Percentiles rank a stretch among this genome's conserved stretches.
These are phyloP conservation scores for Rhizoclosmatium globosum DNA, from an alignment of 192 early-diverging fungal genomes.

Conservation along the genomic window DNA sequence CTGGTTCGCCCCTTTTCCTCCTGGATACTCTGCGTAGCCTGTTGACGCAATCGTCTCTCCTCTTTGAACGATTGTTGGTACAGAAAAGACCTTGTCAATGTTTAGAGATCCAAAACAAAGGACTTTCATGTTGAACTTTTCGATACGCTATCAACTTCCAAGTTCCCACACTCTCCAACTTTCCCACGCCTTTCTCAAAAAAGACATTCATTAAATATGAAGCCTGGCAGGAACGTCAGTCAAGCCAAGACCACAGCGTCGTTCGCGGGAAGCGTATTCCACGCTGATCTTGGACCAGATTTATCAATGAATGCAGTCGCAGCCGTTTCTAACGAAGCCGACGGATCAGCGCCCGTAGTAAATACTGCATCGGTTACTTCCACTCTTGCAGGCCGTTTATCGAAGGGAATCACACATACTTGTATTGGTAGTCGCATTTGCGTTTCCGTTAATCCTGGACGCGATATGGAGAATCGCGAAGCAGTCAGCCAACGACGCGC, in stretches of 20 bases:
- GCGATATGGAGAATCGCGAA: not conserved
- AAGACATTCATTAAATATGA: not conserved
- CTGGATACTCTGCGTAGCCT: constrained; percentile 62
- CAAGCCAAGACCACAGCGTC: not conserved
- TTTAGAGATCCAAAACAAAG: constrained; percentile 78
- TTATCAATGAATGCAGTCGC: not conserved
- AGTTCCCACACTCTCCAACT: not conserved
- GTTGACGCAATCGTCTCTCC: constrained; percentile 60
- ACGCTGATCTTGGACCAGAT: not conserved
- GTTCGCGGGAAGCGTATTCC: not conserved
- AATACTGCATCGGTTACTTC: not conserved
- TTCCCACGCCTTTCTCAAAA: not conserved
- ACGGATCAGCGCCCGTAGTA: not conserved
- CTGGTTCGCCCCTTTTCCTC: constrained; percentile 92
- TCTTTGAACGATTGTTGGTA: constrained; percentile 73
- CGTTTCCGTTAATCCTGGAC: not conserved
- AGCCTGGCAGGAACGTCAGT: not conserved
- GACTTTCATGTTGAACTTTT: constrained; percentile 20
- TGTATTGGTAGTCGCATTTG: not conserved
- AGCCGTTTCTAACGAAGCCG: not conserved
- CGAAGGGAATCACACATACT: constrained; percentile 3
- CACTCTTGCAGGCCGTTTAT: not conserved
- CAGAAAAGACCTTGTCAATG: constrained; percentile 80
- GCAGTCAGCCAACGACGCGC: not conserved
- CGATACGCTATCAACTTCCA: not conserved